These are phyloP conservation scores for Plicaturopsis crispa DNA, from an alignment of 768 basidiomycete genomes.

Conservation along the genomic window DNA sequence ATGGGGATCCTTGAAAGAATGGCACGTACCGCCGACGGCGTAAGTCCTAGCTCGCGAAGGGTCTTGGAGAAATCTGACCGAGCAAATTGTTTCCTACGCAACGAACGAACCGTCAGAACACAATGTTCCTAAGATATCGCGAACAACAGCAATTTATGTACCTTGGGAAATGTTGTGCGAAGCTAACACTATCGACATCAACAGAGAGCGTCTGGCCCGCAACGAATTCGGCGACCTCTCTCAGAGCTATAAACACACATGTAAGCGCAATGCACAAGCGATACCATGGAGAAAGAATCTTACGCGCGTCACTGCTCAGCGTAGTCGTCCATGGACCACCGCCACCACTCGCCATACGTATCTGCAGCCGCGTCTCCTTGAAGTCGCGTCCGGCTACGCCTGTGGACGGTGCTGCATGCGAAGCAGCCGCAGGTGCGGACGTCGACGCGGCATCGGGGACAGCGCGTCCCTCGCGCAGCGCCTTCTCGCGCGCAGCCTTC, in stretches of 20 bases:
- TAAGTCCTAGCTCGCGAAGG: slow-evolving; percentile 77
- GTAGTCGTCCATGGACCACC: slow-evolving; percentile 78
- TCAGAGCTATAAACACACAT: slow-evolving; percentile 45
- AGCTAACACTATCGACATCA: slow-evolving; percentile 69
- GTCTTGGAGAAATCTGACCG: slow-evolving; percentile 70
- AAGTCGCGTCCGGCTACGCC: slow-evolving; percentile 63
- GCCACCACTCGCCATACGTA: slow-evolving; percentile 69
- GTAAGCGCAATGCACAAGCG: slow-evolving; percentile 1
- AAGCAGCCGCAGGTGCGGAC: slow-evolving; percentile 24
- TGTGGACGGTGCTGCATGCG: slow-evolving; percentile 29
- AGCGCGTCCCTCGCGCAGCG: slow-evolving; percentile 72
- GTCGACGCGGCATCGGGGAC: slow-evolving; percentile 25
- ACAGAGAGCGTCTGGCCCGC: slow-evolving; percentile 66
- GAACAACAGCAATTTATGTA: slow-evolving; percentile 22
- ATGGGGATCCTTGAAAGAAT: not conserved
- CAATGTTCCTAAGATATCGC: no score
- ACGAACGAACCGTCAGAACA: no score
- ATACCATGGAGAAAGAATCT: slow-evolving; percentile 20
- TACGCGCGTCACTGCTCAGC: slow-evolving; percentile 71
- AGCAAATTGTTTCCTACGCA: slow-evolving; percentile 67
- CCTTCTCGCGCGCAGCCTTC: slow-evolving; percentile 86
- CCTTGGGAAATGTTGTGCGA: slow-evolving; percentile 86
- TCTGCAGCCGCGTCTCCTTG: slow-evolving; percentile 84
- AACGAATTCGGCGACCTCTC: slow-evolving; percentile 82
- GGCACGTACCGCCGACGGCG: slow-evolving; percentile 76